Evolutionary conservation across 2,329 filamentous ascomycete genomes (phyloP), one percentile per base, ranked within the genome.

Genomic region (Colletotrichum filicis): DNA sequence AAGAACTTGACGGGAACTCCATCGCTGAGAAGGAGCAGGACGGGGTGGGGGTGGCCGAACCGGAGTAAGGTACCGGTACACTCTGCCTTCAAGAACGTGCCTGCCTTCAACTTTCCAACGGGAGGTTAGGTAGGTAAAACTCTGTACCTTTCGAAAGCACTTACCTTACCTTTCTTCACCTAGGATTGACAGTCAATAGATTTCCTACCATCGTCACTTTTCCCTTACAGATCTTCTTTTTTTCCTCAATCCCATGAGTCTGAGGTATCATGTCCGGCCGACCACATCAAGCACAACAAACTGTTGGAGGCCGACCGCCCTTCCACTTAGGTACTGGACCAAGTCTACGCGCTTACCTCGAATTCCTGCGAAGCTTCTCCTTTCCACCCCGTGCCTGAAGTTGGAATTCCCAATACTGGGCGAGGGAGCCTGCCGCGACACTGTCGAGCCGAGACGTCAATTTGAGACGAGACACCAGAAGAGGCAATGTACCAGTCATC

Each of bases 391-490:
- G 46, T 57, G 56, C 37, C 37, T 42, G 3, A 7, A 56, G 16
- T 26, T 57, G 52, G 46, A 71, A 70, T 57, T 53, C 46, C 66
- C 26, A 64, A 70, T 26, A 24, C 26, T 30, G 49, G 8, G 35
- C 46, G 71, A 71, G 66, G 71, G 60, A 73, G 70, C 26, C 30
- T 65, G 32, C 58, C 55, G 59, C 56, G 35, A 49, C 55, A 58
- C 49, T 24, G 28, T 24, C 53, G 56, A 60, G 70, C 22, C 70
- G 66, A 72, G 70, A 73, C 66, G 66, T 61, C 60, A 61, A 49
- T 19, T 49, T 73, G 71, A 73, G 60, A 71, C 71, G 56, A 73
- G 71, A 71, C 66, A 65, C 60, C n/a, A 52, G 42, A 66, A 32
- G 42, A 70, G 66, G 66, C 66, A 71, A 71, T 61, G 60, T 61